These are phyloP conservation scores for Lodderomyces parapsilosis DNA, from an alignment of 1,139 yeast species.

Conservation along the genomic window DNA sequence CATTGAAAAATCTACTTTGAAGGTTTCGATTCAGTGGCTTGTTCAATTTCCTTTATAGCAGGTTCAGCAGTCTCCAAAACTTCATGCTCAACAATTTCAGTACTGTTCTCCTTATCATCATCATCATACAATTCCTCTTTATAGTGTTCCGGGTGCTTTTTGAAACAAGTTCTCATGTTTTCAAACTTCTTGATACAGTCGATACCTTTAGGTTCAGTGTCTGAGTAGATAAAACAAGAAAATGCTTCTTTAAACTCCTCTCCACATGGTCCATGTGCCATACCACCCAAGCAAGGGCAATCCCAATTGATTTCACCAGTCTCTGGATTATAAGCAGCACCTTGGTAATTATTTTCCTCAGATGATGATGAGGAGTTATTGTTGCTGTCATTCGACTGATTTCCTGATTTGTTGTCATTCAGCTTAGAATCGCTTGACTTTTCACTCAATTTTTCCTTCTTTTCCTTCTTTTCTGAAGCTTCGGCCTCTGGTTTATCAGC, in stretches of 20 bases:
- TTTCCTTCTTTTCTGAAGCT: conserved; percentile 5
- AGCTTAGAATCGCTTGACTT: conserved; percentile 17
- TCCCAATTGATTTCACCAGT: conserved; percentile 99
- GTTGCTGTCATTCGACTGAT: not conserved
- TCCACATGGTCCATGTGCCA: conserved; percentile 99
- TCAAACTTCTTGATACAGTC: conserved; percentile 93
- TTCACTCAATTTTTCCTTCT: conserved; percentile 5
- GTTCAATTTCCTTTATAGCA: conserved; percentile 14
- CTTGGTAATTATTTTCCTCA: conserved; percentile 6
- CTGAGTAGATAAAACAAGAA: conserved; percentile 92
- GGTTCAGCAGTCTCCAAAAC: conserved; percentile 14
- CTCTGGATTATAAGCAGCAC: conserved; percentile 89
- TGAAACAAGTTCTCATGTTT: conserved; percentile 93
- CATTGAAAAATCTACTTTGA: not conserved
- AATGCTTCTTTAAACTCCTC: conserved; percentile 96
- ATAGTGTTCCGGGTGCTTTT: conserved; percentile 89
- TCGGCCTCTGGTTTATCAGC: not conserved
- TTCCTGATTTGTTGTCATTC: conserved; percentile 6
- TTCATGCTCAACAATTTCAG: conserved; percentile 14
- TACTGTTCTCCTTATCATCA: conserved; percentile 26
- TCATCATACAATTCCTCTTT: conserved; percentile 88
- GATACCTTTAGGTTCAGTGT: conserved; percentile 94
- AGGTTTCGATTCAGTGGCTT: not conserved
- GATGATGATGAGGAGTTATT: no score
- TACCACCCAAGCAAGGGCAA: conserved; percentile 99